Evolutionary conservation across 1,284 basidiomycete species (phyloP).

Genomic region (Malassezia arunalokei): DNA sequence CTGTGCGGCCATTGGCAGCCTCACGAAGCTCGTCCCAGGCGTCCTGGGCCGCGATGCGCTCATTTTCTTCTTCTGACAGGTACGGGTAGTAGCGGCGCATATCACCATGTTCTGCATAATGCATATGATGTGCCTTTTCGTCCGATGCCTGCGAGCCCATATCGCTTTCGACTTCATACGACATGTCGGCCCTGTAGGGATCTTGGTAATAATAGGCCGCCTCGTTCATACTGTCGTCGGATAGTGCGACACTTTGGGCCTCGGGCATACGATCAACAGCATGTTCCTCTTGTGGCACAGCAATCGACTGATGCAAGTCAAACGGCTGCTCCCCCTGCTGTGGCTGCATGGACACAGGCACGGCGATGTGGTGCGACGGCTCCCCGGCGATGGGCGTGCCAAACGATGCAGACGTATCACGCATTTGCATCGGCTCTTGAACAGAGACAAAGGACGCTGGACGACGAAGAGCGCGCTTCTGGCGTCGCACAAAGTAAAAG

Average conservation of each 20-base stretch:
- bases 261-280: not conserved
- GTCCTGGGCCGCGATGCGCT: slow-evolving; percentile 2
- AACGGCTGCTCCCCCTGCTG: not conserved
- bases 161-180: not conserved
- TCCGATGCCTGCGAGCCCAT: not conserved
- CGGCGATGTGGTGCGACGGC: not conserved
- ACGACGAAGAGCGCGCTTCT: not conserved
- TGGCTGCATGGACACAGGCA: not conserved
- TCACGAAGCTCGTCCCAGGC: slow-evolving; percentile 7
- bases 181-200: not conserved
- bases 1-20: not conserved
- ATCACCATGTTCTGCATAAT: slow-evolving; percentile 2
- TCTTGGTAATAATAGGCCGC: not conserved
- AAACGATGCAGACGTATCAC: not conserved
- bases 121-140: not conserved
- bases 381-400: not conserved
- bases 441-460: not conserved
- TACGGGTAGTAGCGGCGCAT: not conserved
- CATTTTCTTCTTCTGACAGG: slow-evolving; percentile 1
- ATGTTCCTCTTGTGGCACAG: not conserved
- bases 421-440: not conserved
- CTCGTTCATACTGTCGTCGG: not conserved
- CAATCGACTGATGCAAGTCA: not conserved
- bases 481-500: slow-evolving; percentile 4
- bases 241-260: not conserved